Conservation (phyloP, 225 moss, liverwort and hornwort genomes). For the Sphagnum tenellum region DNA sequence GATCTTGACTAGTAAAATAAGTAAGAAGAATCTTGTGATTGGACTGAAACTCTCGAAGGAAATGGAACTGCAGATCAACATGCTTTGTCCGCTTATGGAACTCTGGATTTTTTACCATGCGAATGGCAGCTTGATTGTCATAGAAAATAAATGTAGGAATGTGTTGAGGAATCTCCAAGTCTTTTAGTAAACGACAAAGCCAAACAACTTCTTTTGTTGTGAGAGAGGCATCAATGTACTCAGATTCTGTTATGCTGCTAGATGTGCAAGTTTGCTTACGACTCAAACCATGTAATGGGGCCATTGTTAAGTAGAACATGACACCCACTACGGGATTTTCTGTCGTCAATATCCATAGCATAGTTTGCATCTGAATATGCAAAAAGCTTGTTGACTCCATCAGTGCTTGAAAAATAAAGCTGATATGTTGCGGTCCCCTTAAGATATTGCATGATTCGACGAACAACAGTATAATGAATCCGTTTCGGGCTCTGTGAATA, state of each 20-base stretch:
- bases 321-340: neutral
- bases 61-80: no score
- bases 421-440: neutral
- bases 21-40: no score
- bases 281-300: neutral
- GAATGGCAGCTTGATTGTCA: constrained; percentile 1
- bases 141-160: neutral
- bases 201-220: neutral
- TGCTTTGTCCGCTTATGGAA: no score
- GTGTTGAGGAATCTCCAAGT: neutral
- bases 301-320: neutral
- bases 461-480: neutral
- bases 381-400: neutral
- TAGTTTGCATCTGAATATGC: neutral
- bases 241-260: neutral
- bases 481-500: neutral
- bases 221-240: neutral
- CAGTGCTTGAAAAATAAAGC: neutral
- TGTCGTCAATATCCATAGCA: neutral
- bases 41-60: no score
- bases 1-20: no score
- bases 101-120: no score
- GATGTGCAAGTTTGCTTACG: neutral
- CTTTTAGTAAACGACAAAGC: neutral
- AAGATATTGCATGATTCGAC: neutral